Conservation (phyloP, 768 basidiomycete species). For the Mycena indigotica region DNA sequence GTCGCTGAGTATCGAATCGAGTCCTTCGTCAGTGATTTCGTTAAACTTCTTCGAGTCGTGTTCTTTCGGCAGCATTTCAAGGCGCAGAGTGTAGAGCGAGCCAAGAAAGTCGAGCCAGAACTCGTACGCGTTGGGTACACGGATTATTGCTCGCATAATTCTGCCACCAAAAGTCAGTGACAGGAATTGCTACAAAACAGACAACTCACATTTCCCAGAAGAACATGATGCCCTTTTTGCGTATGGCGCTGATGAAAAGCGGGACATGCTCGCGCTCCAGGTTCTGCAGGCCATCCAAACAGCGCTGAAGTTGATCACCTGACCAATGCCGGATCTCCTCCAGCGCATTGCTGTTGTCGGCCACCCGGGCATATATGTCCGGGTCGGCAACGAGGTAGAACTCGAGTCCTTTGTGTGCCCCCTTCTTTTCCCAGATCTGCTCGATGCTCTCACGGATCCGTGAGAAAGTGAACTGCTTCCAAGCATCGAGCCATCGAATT, state of each 20-base stretch:
- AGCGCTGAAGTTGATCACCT: constrained; percentile 11
- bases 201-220: constrained; percentile 21
- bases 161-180: constrained; percentile 6
- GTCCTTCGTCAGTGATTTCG: constrained; percentile 15
- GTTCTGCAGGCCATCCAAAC: constrained; percentile 17
- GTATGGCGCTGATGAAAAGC: constrained; percentile 12
- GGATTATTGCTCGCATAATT: constrained; percentile 12
- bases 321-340: constrained; percentile 14
- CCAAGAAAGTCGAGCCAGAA: constrained; percentile 22
- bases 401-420: constrained; percentile 13
- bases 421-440: constrained; percentile 15
- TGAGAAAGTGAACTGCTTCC: constrained; percentile 18
- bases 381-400: constrained; percentile 16
- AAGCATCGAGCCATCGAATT: constrained; percentile 18
- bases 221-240: constrained; percentile 15
- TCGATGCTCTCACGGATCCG: constrained; percentile 7
- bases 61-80: constrained; percentile 11
- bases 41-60: constrained; percentile 15
- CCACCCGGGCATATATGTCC: constrained; percentile 7
- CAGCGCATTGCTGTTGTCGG: constrained; percentile 8
- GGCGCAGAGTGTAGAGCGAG: constrained; percentile 9
- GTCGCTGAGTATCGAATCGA: constrained; percentile 20
- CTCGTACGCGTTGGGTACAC: constrained; percentile 22
- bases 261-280: constrained; percentile 18
- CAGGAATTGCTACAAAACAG: background rate